phyloP scores from a whole-genome alignment of 2,329 filamentous ascomycete species.

The Teratosphaeria gauchensis region DNA sequence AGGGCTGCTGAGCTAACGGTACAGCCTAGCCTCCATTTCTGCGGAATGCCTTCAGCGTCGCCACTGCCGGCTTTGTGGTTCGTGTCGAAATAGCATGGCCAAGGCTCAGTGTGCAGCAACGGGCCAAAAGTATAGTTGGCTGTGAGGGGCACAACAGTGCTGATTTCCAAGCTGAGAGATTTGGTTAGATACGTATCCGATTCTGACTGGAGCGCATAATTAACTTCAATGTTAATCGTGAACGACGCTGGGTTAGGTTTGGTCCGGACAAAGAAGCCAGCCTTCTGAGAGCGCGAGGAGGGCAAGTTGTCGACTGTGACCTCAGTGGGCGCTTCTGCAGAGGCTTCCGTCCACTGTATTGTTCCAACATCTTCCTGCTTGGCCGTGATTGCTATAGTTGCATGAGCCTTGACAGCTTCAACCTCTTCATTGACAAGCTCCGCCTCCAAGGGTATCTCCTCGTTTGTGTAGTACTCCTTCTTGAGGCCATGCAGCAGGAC shows the following conservation, averaged over 20 bases:
- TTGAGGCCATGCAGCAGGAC: constrained; percentile 54
- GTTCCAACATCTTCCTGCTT: constrained; percentile 2
- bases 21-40: constrained; percentile 71
- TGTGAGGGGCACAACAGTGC: constrained; percentile 76
- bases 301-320: constrained; percentile 29
- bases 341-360: constrained; percentile 19
- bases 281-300: constrained; percentile 42
- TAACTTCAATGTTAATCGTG: constrained; percentile 60
- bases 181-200: constrained; percentile 72
- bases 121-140: constrained; percentile 83
- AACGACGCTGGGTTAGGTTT: neutral
- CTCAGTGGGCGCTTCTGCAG: constrained; percentile 6
- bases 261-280: neutral
- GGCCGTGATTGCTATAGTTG: constrained; percentile 45
- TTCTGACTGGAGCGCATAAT: constrained; percentile 73
- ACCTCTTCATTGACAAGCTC: constrained; percentile 75
- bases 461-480: constrained; percentile 76
- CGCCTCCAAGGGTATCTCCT: constrained; percentile 59
- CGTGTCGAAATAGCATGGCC: constrained; percentile 70
- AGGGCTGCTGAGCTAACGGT: constrained; percentile 65
- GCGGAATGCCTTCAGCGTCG: constrained; percentile 53
- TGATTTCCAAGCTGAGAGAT: constrained; percentile 56
- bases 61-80: constrained; percentile 26
- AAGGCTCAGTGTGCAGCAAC: constrained; percentile 63
- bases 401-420: constrained; percentile 59